Conservation (phyloP, 495 filamentous ascomycete genomes). For the Amniculicola lignicola region DNA sequence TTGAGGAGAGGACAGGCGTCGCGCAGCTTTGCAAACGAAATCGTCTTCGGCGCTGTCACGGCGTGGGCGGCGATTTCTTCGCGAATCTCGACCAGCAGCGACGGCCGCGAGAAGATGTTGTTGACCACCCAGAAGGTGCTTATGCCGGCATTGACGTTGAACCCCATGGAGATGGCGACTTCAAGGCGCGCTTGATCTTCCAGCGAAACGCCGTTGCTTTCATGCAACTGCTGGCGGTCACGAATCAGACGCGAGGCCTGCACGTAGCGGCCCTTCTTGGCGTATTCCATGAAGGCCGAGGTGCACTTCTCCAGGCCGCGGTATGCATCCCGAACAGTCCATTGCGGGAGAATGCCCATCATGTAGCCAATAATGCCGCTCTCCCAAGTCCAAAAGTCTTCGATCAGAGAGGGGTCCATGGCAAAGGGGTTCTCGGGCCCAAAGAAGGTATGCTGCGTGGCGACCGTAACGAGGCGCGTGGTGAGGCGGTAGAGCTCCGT, state of each 20-base stretch:
- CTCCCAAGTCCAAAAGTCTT: slow-evolving; percentile 38
- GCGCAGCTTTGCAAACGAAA: slow-evolving; percentile 12
- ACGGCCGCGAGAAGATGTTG: slow-evolving; percentile 28
- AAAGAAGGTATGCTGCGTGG: slow-evolving; percentile 28
- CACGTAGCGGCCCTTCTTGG: slow-evolving; percentile 19
- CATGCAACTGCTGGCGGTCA: slow-evolving; percentile 23
- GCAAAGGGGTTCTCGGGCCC: slow-evolving; percentile 38
- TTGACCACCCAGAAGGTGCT: slow-evolving; percentile 31
- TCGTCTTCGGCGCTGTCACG: neutral
- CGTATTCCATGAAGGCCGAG: slow-evolving; percentile 33
- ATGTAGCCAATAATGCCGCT: slow-evolving; percentile 21
- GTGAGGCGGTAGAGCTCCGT: slow-evolving; percentile 17
- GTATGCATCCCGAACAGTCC: slow-evolving; percentile 32
- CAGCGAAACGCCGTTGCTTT: slow-evolving; percentile 19
- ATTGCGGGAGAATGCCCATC: slow-evolving; percentile 23
- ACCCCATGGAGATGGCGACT: slow-evolving; percentile 17
- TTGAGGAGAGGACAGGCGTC: slow-evolving; percentile 26
- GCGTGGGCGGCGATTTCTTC: slow-evolving; percentile 19
- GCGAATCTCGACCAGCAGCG: slow-evolving; percentile 22
- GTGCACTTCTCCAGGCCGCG: slow-evolving; percentile 30
- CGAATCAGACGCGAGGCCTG: slow-evolving; percentile 29
- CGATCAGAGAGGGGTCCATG: slow-evolving; percentile 27
- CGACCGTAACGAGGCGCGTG: slow-evolving; percentile 8
- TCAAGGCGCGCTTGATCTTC: slow-evolving; percentile 19
- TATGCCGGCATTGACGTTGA: slow-evolving; percentile 23